phyloP scores from a whole-genome alignment of 2,329 filamentous ascomycete genomes.

The Xylariaceae sp. region DNA sequence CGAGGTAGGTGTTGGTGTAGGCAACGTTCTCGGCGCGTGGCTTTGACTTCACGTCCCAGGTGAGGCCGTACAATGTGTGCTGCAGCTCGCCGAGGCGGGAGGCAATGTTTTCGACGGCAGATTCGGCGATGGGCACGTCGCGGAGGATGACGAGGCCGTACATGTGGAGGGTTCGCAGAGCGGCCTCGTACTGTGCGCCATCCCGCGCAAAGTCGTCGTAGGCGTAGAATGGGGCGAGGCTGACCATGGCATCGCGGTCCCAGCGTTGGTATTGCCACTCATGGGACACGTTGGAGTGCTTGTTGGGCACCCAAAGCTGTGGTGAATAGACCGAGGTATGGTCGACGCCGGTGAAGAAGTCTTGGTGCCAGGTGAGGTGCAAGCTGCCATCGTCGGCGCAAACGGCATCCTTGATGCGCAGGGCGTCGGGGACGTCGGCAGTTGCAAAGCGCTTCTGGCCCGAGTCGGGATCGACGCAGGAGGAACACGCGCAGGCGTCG shows the following conservation, averaged over 20 bases:
- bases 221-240: constrained; percentile 51
- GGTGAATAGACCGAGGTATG: constrained; percentile 34
- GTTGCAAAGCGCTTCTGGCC: constrained; percentile 63
- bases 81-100: constrained; percentile 72
- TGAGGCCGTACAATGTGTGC: constrained; percentile 85
- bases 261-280: constrained; percentile 3
- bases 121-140: constrained; percentile 65
- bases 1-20: constrained; percentile 77
- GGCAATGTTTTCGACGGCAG: constrained; percentile 64
- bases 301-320: constrained; percentile 3
- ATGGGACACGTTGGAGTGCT: no score
- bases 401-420: constrained; percentile 35
- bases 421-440: constrained; percentile 51
- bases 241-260: constrained; percentile 35
- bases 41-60: constrained; percentile 84
- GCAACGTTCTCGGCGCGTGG: constrained; percentile 86
- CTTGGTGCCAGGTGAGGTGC: constrained; percentile 56
- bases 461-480: constrained; percentile 55
- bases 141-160: constrained; percentile 75
- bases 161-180: constrained; percentile 57
- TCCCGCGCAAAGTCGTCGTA: constrained; percentile 68
- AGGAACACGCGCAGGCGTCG: constrained; percentile 55
- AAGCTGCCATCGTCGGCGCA: constrained; percentile 40
- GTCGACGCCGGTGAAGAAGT: constrained; percentile 33
- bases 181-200: constrained; percentile 54